phyloP scores from a whole-genome alignment of 2,329 filamentous ascomycete genomes.

The Zymoseptoria pseudotritici region DNA sequence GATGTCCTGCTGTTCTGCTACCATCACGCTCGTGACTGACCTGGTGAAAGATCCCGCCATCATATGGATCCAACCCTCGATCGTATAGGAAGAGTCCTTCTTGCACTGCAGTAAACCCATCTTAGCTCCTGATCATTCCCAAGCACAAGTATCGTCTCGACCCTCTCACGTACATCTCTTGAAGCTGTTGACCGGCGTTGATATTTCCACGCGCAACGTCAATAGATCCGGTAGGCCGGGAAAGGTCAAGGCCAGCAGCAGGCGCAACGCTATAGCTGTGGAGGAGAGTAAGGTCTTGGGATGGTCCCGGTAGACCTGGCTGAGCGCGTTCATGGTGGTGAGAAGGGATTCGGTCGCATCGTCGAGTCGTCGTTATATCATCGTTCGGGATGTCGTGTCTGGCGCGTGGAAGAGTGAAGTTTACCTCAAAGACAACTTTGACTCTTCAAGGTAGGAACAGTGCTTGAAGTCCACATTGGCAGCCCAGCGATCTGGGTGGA shows the following conservation, averaged over 20 bases:
- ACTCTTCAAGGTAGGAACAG: neutral
- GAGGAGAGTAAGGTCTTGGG: constrained; percentile 61
- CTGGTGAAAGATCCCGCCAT: constrained; percentile 76
- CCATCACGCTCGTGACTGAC: constrained; percentile 29
- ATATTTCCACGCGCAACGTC: constrained; percentile 88
- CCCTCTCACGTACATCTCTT: constrained; percentile 66
- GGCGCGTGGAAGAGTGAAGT: neutral
- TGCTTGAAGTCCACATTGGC: neutral
- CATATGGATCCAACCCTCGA: constrained; percentile 93
- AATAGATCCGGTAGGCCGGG: constrained; percentile 77
- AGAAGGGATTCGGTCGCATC: neutral
- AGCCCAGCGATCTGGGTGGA: neutral
- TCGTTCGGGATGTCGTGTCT: neutral
- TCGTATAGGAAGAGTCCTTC: constrained; percentile 95
- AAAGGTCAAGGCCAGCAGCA: constrained; percentile 73
- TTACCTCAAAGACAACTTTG: neutral
- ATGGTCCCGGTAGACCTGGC: constrained; percentile 25
- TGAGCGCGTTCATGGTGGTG: constrained; percentile 18
- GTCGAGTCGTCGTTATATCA: constrained; percentile 9
- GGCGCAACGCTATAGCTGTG: constrained; percentile 67
- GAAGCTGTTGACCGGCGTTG: constrained; percentile 95
- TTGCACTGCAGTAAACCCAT: constrained; percentile 56
- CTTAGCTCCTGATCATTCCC: constrained; percentile 23
- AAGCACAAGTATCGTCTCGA: neutral
- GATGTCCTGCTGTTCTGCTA: neutral